Base-by-base conservation (phyloP, 306 rosid species). In the Ceratonia siliqua region DNA sequence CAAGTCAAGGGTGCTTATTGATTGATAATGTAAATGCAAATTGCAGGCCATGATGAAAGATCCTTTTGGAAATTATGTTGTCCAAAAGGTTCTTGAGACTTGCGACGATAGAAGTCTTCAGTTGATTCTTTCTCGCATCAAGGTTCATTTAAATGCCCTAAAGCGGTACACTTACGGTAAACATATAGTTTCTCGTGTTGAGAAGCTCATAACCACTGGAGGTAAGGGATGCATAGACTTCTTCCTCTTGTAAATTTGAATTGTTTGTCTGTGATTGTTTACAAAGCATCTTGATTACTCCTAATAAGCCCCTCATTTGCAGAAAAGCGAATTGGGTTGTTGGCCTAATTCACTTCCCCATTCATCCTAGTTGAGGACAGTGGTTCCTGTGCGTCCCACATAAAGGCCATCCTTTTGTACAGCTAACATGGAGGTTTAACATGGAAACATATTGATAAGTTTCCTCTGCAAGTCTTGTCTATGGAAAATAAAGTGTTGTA, bases 1-100 rank as follows among this genome's bases (percentile, higher is more conserved):
- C 27, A 24, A 72, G 43, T 61, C 36, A 15, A 21, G 45, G 50
- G 14, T 41, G 5, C 61, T 35, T 38, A 35, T 27, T 81, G 81
- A 63, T 41, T 71, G 52, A 82, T 70, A 38, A 54, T 64, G 38
- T 33, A 46, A 73, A 54, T 79, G 55, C 9, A 70, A 79, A 66
- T 71, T 74, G 85, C 87, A 94, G 99, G 93, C 90, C 39, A 94
- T 94, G 98, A 94, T 94, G 99, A 94, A 94, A 75, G 98, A 94
- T 83, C 99, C 95, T 10, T 94, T 90, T 74, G 99, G 96, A 70
- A 94, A 94, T 84, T 94, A 94, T 48, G 97, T 94, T 64, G 96
- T 94, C 74, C 97, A 94, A 55, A 94, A 92, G 87, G 97, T 94
- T 83, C 95, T 92, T 0, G 99, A 94, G 85, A 92, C 95, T 15